Conservation (phyloP, 2,329 filamentous ascomycete genomes). For the Fusarium nematophilum region DNA sequence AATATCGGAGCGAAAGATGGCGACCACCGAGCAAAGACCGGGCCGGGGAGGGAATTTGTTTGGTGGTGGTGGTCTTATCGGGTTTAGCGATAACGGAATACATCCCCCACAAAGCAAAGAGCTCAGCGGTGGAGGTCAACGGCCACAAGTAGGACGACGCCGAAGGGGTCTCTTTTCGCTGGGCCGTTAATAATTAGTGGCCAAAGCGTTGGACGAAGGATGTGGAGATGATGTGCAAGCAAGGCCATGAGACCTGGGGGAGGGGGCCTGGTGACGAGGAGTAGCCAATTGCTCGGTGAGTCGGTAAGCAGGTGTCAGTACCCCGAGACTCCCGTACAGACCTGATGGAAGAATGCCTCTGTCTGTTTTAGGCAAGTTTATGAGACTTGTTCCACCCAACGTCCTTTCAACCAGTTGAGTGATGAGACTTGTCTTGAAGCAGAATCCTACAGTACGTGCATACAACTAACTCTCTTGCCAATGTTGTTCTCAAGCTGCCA, state of each 20-base stretch:
- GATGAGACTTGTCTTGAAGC: background rate
- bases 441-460: background rate
- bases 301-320: slow-evolving; percentile 22
- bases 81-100: slow-evolving; percentile 39
- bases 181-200: too few relatives aligned
- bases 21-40: slow-evolving; percentile 44
- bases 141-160: slow-evolving; percentile 21
- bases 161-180: too few relatives aligned
- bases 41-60: slow-evolving; percentile 46
- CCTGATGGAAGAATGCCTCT: too few relatives aligned
- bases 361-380: slow-evolving; percentile 30
- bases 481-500: background rate
- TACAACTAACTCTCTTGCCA: background rate
- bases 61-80: slow-evolving; percentile 45
- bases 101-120: slow-evolving; percentile 17
- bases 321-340: slow-evolving; percentile 35
- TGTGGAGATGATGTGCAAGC: slow-evolving; percentile 27
- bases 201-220: slow-evolving; percentile 8
- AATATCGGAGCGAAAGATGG: too few relatives aligned
- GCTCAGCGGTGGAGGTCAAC: slow-evolving; percentile 10
- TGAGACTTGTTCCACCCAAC: background rate
- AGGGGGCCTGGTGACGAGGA: slow-evolving; percentile 4
- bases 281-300: slow-evolving; percentile 23
- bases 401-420: background rate
- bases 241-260: slow-evolving; percentile 26